phyloP scores from a whole-genome alignment of 768 basidiomycete genomes.

The Cystobasidiopsis lactophilus region DNA sequence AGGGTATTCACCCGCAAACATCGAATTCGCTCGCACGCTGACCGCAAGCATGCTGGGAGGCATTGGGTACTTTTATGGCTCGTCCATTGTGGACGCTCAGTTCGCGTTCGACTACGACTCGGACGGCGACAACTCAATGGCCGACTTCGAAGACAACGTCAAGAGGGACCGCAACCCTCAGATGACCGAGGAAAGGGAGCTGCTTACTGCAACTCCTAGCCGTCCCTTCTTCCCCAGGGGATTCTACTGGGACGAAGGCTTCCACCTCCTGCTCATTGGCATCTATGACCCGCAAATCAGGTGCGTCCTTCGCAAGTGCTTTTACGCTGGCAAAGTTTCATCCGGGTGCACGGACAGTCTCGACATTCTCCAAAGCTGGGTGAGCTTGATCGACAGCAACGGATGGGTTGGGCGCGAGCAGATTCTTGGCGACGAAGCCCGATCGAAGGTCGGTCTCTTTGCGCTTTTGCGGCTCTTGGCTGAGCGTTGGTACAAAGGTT shows the following conservation, averaged over 20 bases:
- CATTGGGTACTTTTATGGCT: conserved; percentile 84
- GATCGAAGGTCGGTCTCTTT: conserved; percentile 45
- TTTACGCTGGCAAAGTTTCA: not conserved
- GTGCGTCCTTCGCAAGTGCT: conserved; percentile 22
- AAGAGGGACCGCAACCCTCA: conserved; percentile 17
- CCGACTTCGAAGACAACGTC: not conserved
- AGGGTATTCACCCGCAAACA: conserved; percentile 32
- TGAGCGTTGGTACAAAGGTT: conserved; percentile 31
- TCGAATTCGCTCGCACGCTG: conserved; percentile 61
- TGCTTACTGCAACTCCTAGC: conserved; percentile 83
- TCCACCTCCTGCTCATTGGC: conserved; percentile 77
- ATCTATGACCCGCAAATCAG: conserved; percentile 80
- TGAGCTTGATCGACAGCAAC: conserved; percentile 69
- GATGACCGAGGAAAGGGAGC: conserved; percentile 47
- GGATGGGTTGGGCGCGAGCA: conserved; percentile 95
- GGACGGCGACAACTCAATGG: conserved; percentile 36
- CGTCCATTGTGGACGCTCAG: conserved; percentile 59
- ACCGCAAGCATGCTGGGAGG: conserved; percentile 83
- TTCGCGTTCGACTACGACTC: conserved; percentile 79
- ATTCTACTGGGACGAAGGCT: conserved; percentile 99
- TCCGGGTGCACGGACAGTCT: conserved; percentile 31
- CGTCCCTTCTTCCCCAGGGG: conserved; percentile 92
- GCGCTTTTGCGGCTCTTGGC: not conserved
- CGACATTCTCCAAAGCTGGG: conserved; percentile 75
- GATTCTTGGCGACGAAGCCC: conserved; percentile 85